Percentiles rank a stretch among this genome's conserved stretches.
phyloP scores from a whole-genome alignment of 2,329 filamentous ascomycete species.

The Phaeosphaeriaceae sp. region DNA sequence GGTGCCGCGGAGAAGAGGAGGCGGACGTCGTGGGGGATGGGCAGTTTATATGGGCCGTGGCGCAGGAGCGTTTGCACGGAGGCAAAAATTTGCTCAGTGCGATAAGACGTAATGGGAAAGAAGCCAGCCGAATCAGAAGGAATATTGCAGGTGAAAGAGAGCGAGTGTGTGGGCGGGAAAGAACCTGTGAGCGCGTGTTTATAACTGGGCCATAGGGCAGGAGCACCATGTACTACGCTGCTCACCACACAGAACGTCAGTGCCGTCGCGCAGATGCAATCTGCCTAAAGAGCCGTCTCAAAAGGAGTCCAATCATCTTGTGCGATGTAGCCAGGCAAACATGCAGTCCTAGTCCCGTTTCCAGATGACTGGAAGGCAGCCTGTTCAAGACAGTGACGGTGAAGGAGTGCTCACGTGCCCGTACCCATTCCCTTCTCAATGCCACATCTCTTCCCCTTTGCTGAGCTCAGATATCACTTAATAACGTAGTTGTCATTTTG shows the following conservation, averaged over 20 bases:
- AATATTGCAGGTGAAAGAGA: constrained; percentile 13
- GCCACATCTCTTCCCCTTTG: background rate
- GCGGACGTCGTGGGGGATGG: constrained; percentile 7
- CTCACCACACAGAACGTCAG: constrained; percentile 7
- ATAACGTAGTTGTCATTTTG: constrained; percentile 8
- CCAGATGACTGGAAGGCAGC: no score
- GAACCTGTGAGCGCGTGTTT: constrained; percentile 10
- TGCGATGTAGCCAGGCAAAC: background rate
- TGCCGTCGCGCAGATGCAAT: constrained; percentile 10
- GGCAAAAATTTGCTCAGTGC: constrained; percentile 8
- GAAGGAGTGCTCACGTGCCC: constrained; percentile 23
- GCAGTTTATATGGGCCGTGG: constrained; percentile 24
- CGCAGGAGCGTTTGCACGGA: constrained; percentile 16
- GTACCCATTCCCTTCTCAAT: background rate
- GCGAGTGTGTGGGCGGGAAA: constrained; percentile 4
- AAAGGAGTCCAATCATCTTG: background rate
- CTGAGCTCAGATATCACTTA: background rate
- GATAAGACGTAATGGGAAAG: constrained; percentile 12
- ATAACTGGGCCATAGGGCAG: constrained; percentile 8
- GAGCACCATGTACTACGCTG: constrained; percentile 20
- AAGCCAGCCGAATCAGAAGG: background rate
- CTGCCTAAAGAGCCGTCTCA: constrained; percentile 1
- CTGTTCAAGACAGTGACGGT: constrained; percentile 3
- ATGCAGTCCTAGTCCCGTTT: no score
- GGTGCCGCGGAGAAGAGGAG: constrained; percentile 19